Evolutionary conservation across 345 rosid species (phyloP), one percentile per base, ranked within the genome.

Genomic region (Eucalyptus rudis): DNA sequence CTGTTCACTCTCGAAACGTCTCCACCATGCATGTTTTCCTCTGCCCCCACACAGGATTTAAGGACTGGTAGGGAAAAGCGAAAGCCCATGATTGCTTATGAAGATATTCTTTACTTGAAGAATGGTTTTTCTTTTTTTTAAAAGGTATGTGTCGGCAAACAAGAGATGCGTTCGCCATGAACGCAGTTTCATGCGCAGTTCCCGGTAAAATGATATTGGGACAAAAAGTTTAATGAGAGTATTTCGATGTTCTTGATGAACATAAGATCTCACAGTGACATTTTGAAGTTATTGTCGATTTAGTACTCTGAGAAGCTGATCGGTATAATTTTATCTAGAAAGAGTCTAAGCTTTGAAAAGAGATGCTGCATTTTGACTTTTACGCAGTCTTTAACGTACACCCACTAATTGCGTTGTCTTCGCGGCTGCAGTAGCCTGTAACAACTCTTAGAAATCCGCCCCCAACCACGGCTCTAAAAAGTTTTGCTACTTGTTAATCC

Each of bases 361-460:
- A 20, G 2, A 17, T 17, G 9, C 2, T 33, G 19, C 25, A 9
- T 3, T 33, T 17, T 5, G 40, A 33, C 76, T 15, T 66, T n/a
- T 62, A 29, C 15, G 33, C 33, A 7, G 0, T 64, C 20, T n/a
- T 64, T 4, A 16, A 17, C 5, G 2, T 33, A 68, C 5, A 64
- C 40, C 10, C 40, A 68, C 19, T 31, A 17, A 33, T 68, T 17
- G 24, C 17, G 14, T 1, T 29, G 33, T 7, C 33, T 29, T 29
- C 17, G 2, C 16, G 15, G 7, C 6, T 66, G 19, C 11, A 4
- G 36, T 1, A 31, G 43, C 7, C 0, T 15, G 20, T 8, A 31
- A 66, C 22, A 66, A 4, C 44, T 16, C 44, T 16, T 8, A 16
- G 6, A 31, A 68, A 33, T 5, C 11, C 19, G 11, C 17, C 76